Evolutionary conservation across 345 rosid genomes (phyloP).

Genomic region (Ailanthus altissimus): DNA sequence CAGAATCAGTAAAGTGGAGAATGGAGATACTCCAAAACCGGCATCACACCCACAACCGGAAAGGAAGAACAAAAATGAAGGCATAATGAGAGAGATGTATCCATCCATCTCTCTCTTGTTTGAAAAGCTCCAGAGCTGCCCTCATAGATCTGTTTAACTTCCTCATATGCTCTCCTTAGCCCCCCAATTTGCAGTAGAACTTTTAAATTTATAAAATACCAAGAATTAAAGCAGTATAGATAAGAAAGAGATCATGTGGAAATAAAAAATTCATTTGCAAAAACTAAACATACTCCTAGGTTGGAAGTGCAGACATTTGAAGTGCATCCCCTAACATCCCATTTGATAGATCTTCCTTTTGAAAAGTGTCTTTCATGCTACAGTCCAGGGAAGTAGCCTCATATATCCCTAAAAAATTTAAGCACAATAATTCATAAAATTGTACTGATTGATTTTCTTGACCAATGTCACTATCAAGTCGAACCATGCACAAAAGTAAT

Average conservation of each 20-base stretch:
- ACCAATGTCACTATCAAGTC: not conserved
- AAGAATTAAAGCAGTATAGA: not conserved
- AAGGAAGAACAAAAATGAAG: not conserved
- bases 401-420: conserved; percentile 57
- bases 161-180: not conserved
- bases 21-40: not conserved
- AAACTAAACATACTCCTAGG: conserved; percentile 33
- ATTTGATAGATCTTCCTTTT: conserved; percentile 49
- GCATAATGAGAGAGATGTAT: not conserved
- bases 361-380: conserved; percentile 52
- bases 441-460: not conserved
- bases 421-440: not conserved
- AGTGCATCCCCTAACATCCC: conserved; percentile 56
- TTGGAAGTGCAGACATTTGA: conserved; percentile 56
- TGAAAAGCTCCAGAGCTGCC: conserved; percentile 6
- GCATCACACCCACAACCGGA: not conserved
- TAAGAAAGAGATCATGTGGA: not conserved
- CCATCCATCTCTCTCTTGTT: not conserved
- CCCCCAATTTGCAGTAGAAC: not conserved
- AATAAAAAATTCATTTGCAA: not conserved
- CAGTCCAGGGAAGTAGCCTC: conserved; percentile 83
- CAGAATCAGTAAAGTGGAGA: not conserved
- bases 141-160: not conserved
- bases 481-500: not conserved
- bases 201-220: not conserved